Base-by-base conservation (phyloP, 2,329 filamentous ascomycete genomes). In the Fusarium compactum region DNA sequence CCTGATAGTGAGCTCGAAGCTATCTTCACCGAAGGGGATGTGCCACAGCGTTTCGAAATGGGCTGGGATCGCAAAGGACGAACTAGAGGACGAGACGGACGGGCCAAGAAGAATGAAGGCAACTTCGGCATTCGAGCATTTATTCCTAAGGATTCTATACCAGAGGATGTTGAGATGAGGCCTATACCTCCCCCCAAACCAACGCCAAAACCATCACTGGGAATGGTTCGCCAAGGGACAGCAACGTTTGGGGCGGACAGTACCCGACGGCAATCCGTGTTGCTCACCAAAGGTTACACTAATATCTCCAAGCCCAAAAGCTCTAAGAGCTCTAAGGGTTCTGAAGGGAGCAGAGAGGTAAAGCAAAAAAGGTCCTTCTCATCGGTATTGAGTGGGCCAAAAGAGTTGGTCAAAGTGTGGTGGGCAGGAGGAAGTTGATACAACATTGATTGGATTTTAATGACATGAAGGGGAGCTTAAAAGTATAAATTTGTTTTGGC, bases 391-490 rank as follows among this genome's bases (percentile, higher is more conserved):
- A 74, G 64, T 27, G 71, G 69, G 14, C 65, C 62, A 0, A 75
- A 69, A 30, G 72, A 74, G 70, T 54, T 74, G 55, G 73, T 74
- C 30, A 75, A 75, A 58, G 73, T 75, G 34, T 75, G 73, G 73
- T 75, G 73, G 73, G 62, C 70, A 18, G 48, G 70, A n/a, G 48
- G 70, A 16, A 32, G 53, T 27, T 52, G 24, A 53, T 43, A 20
- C 32, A 65, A 24, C 48, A 20, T 20, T 22, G 38, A 20, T 43
- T 69, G 41, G 48, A 15, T 22, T 30, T 38, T 51, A 43, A 50
- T 53, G 53, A 24, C 18, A 53, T 46, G n/a, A 63, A 25, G 32
- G 46, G 51, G 24, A 55, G n/a, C n/a, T 45, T 51, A 65, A 70
- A 70, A 70, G 58, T 65, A 68, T 41, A 70, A 54, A 52, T n/a